Evolutionary conservation across 352 stramenopile species (phyloP), one percentile per base, ranked within the genome.

Genomic region (Phytophthora idaei): DNA sequence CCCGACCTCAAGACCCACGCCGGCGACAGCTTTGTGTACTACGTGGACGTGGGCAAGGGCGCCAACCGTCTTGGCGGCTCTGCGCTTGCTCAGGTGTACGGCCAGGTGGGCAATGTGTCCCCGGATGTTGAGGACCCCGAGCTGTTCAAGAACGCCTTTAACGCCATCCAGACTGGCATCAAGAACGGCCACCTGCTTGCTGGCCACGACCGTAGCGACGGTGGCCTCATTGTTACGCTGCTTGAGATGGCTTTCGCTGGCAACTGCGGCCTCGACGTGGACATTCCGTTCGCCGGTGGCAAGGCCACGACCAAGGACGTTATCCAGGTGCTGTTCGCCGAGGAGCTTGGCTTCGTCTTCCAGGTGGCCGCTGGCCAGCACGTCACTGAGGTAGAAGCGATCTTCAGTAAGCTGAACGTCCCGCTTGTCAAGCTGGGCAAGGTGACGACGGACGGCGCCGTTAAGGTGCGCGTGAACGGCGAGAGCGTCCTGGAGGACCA

Each of bases 231-330:
- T 28, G 90, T 97, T 7, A 90, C 95, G 21, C 76, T 99, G 8
- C 71, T 99, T 12, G 98, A 99, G 78, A 99, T 99, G 98, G 96
- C 97, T 1, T 99, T 99, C 72, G 93, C 96, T 21, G 98, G 98
- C 56, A 99, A 99, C 82, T 99, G 97, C 69, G 97, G 97, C 36
- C 76, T 99, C 12, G 79, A 98, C 34, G 84, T 99, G 7, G 78
- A 97, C 61, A 85, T 99, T 53, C 91, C 83, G 8, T 80, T 77
- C 37, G 12, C 75, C 9, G 57, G 63, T 36, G 70, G 57, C 41
- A 79, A 82, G 34, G 55, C 55, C 5, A 80, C 83, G 21, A 89
- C 79, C 10, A 85, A 84, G 54, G 78, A 93, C 3, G 80, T 90
- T 31, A 69, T 94, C 8, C 54, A 83, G 34, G 76, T 83, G 57